Evolutionary conservation across 768 basidiomycete genomes (phyloP), one percentile per base, ranked within the genome.

Genomic region (Russula olivacea): DNA sequence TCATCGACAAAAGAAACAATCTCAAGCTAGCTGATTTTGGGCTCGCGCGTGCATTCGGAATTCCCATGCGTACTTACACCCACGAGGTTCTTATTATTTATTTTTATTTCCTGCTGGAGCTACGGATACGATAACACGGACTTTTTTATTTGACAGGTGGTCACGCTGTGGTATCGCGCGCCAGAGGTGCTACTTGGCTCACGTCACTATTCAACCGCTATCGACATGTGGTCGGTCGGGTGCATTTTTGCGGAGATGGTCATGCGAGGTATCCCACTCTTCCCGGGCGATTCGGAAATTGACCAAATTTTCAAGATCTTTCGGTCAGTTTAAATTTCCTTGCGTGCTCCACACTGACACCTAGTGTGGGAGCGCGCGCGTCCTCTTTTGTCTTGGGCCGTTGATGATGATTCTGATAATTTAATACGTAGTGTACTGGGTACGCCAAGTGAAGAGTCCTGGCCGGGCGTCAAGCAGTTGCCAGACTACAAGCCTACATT

Each of bases 151-250:
- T 53, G 60, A 41, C 72, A 99, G 97, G 97, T 99, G 53, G 97
- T 99, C 23, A 99, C 97, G 11, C 81, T 99, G 43, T 99, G 97
- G 97, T 99, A 99, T 73, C 92, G 97, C 54, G 93, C 96, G 5
- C 97, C 97, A 3, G 97, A 99, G 74, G 96, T 99, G 55, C 79
- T 99, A 21, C 86, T 99, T 1, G 96, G 96, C 34, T 89, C 92
- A 5, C 86, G 95, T 48, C 94, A 98, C 74, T 99, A 99, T 76
- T 88, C 93, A 17, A 99, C 97, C 2, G 92, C 93, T 3, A 91
- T 99, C 70, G 97, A 99, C 76, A 97, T 98, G 93, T 99, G 97
- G 97, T 95, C 93, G n/a, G 96, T 99, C 23, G 97, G 90, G 0
- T 98, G 95, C 72, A 98, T 99, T 73, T 93, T 97, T 71, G 96